Evolutionary conservation across 2,329 filamentous ascomycete genomes (phyloP), one percentile per base, ranked within the genome.

Genomic region (Colletotrichum horii): DNA sequence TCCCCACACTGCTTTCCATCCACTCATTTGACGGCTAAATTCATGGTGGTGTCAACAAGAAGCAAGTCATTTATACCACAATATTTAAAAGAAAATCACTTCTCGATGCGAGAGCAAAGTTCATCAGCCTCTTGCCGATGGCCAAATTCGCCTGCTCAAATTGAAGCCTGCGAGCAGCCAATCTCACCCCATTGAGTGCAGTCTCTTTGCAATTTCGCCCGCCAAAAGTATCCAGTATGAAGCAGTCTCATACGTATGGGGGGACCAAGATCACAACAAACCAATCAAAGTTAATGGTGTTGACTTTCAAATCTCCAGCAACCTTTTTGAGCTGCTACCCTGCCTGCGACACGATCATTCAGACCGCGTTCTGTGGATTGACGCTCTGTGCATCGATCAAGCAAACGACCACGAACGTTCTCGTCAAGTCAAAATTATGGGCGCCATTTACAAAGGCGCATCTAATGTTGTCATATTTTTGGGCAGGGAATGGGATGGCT

Each of bases 181-280:
- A 34, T 34, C 38, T 9, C 19, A 9, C 6, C 38, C 38, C 19
- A 43, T 43, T 11, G 38, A 43, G 8, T 43, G 38, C 38, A 43
- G 38, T 43, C 19, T 43, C 0, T n/a, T n/a, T n/a, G 4, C 19
- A 43, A 43, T n/a, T 12, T n/a, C 38, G 9, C 38, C 9, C 4
- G 12, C 19, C 38, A 43, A 3, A 43, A 12, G 3, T 6, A 11
- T 19, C 6, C 38, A 0, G 3, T 79, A 77, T 1, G 79, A 80
- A 55, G 78, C 62, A 7, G 66, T 70, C 28, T 73, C 69, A 22
- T 74, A 70, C 8, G 7, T 8, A 15, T 56, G 52, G n/a, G 52
- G 52, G 6, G 1, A 56, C 1, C 14, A 7, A 15, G 4, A 11
- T 1, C 12, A 8, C 15, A 2, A 11, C 6, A 56, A 2, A 19